Percentiles rank a stretch among this genome's conserved stretches.
phyloP scores from a whole-genome alignment of 805 yeast genomes.

The Teunomyces cretensis region DNA sequence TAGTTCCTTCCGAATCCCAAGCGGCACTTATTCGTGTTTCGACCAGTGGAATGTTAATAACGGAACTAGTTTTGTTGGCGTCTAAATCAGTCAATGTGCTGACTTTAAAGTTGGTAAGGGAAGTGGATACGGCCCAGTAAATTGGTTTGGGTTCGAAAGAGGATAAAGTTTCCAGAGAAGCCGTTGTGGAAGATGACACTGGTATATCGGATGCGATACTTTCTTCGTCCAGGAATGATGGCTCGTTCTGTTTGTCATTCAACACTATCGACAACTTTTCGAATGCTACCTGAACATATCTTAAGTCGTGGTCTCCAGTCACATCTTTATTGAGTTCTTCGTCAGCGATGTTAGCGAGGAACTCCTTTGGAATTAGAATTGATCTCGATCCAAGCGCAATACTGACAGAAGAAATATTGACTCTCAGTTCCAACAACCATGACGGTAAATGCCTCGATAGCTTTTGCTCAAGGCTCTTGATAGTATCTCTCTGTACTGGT shows the following conservation, averaged over 20 bases:
- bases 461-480: constrained; percentile 8
- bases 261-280: constrained; percentile 13
- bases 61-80: constrained; percentile 10
- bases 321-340: constrained; percentile 16
- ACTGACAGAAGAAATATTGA: constrained; percentile 15
- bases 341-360: constrained; percentile 12
- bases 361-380: constrained; percentile 30
- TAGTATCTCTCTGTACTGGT: neutral
- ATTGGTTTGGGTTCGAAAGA: constrained; percentile 7
- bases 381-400: constrained; percentile 39
- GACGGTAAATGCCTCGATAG: constrained; percentile 28
- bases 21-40: constrained; percentile 11
- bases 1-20: constrained; percentile 5
- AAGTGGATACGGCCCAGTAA: constrained; percentile 24
- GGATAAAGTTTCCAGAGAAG: constrained; percentile 31
- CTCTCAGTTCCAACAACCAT: constrained; percentile 31
- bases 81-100: constrained; percentile 14
- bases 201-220: neutral
- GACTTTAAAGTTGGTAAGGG: constrained; percentile 16
- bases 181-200: constrained; percentile 13
- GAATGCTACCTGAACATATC: constrained; percentile 14
- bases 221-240: neutral
- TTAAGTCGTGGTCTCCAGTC: constrained; percentile 19
- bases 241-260: constrained; percentile 4
- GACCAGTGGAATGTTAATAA: constrained; percentile 23